Conservation (phyloP, 495 filamentous ascomycete species). For the Daldinia grandis region DNA sequence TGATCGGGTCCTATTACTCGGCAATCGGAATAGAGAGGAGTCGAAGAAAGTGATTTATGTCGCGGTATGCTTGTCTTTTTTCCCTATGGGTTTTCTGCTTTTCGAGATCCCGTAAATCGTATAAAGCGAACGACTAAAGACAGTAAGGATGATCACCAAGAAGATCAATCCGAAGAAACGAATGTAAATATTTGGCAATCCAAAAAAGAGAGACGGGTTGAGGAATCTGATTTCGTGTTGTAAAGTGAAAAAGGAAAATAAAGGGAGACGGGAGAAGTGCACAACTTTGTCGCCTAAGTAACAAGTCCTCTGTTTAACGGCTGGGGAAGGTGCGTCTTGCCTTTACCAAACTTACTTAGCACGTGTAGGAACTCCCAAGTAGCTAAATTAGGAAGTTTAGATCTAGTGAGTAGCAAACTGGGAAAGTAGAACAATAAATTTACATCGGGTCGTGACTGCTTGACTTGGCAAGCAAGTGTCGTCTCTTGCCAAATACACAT, state of each 20-base stretch:
- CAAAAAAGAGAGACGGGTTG: constrained; percentile 38
- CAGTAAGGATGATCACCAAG: constrained; percentile 47
- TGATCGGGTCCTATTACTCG: constrained; percentile 16
- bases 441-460: not conserved
- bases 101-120: constrained; percentile 42
- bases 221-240: constrained; percentile 9
- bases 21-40: not conserved
- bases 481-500: not conserved
- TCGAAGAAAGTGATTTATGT: constrained; percentile 11
- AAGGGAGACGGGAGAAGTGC: not conserved
- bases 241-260: constrained; percentile 13
- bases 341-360: not conserved
- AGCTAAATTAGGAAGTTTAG: not conserved
- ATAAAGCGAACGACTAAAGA: constrained; percentile 39
- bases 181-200: constrained; percentile 44
- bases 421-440: not conserved
- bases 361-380: not conserved
- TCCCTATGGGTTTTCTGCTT: constrained; percentile 31
- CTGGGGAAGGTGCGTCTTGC: not conserved
- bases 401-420: not conserved
- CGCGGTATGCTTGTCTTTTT: constrained; percentile 10
- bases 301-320: not conserved
- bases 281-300: not conserved
- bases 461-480: not conserved
- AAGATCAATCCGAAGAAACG: constrained; percentile 42